phyloP scores from a whole-genome alignment of 2,329 filamentous ascomycete genomes.

The Periglandula ipomoeae region DNA sequence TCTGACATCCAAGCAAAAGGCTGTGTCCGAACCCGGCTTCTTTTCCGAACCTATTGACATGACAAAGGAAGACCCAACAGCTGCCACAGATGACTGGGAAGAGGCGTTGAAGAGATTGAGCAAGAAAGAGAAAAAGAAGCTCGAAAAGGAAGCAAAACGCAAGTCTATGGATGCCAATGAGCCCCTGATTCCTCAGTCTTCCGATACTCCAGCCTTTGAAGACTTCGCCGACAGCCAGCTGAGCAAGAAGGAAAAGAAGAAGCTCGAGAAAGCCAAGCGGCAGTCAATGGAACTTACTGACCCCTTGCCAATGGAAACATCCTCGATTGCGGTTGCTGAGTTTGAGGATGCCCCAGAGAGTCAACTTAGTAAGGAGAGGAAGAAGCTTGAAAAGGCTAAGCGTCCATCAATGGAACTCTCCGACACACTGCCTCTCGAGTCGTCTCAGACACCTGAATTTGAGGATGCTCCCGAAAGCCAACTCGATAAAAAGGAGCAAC shows the following conservation, averaged over 20 bases:
- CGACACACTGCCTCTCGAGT: too few relatives aligned
- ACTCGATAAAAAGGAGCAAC: constrained; percentile 25
- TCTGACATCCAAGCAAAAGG: constrained; percentile 14
- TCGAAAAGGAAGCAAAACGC: constrained; percentile 29
- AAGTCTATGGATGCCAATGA: constrained; percentile 20
- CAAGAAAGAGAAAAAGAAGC: constrained; percentile 42
- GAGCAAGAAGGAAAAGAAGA: constrained; percentile 42
- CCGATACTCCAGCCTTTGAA: constrained; percentile 10
- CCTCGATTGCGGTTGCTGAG: constrained; percentile 7
- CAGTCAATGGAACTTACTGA: constrained; percentile 9
- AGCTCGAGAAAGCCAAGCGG: constrained; percentile 28
- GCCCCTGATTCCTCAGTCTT: constrained; percentile 1
- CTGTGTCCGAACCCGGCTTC: constrained; percentile 29
- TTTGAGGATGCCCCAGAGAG: constrained; percentile 18
- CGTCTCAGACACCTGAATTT: too few relatives aligned
- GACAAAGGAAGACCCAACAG: constrained; percentile 21
- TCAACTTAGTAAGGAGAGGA: constrained; percentile 21
- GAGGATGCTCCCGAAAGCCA: constrained; percentile 19
- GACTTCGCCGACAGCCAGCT: constrained; percentile 19
- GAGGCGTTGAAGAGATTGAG: constrained; percentile 25
- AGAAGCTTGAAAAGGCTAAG: too few relatives aligned
- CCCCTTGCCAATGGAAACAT: constrained; percentile 2
- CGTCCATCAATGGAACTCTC: too few relatives aligned
- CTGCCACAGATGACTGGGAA: constrained; percentile 16
- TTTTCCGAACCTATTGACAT: constrained; percentile 40